phyloP scores from a whole-genome alignment of 169 alveolate species.

The Eimeria falciformis region DNA sequence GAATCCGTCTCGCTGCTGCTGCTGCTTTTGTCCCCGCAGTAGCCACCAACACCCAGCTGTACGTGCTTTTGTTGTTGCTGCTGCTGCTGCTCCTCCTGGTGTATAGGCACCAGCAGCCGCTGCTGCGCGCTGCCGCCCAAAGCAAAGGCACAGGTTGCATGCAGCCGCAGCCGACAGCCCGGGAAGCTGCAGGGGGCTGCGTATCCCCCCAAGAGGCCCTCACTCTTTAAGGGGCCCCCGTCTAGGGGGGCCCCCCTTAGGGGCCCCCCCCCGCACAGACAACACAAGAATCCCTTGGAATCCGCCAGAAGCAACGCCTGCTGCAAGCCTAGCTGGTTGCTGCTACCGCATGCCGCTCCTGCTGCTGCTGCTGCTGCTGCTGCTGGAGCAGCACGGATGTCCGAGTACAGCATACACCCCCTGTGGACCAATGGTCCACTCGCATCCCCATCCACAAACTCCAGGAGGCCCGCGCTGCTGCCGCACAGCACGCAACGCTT shows the following conservation, averaged over 20 bases:
- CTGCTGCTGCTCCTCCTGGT: conserved; percentile 20
- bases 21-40: conserved; percentile 9
- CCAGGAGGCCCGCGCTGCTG: conserved; percentile 47
- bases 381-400: neutral
- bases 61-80: neutral
- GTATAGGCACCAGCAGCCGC: conserved; percentile 28
- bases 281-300: neutral
- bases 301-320: conserved; percentile 43
- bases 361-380: conserved; percentile 16
- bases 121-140: conserved; percentile 50
- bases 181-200: conserved; percentile 31
- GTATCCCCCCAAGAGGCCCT: neutral
- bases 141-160: conserved; percentile 31
- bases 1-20: conserved; percentile 41
- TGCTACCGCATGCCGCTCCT: conserved; percentile 1
- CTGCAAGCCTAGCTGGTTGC: neutral
- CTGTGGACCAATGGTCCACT: neutral
- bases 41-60: no score
- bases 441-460: neutral
- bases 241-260: no score
- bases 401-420: conserved; percentile 16
- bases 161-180: conserved; percentile 12
- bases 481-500: conserved; percentile 20
- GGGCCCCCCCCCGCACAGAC: conserved; percentile 23
- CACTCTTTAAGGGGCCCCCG: neutral